phyloP scores from a whole-genome alignment of 179 eudicot genomes.

The Beta corolliflora region DNA sequence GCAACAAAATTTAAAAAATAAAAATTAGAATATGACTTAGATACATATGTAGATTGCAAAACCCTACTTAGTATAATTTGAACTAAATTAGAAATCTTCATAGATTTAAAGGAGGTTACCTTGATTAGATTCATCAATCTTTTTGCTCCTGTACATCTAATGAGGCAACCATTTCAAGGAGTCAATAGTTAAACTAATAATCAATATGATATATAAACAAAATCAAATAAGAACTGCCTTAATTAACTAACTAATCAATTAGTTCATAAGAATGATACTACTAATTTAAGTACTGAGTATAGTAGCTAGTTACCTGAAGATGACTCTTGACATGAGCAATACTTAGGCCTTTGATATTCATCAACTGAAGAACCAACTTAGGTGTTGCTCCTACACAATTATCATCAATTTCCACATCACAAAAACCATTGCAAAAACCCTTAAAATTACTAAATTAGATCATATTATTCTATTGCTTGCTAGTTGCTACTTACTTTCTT shows the following conservation, averaged over 20 bases:
- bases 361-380: conserved; percentile 85
- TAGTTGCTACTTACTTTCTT: conserved; percentile 67
- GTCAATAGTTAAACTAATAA: not conserved
- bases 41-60: not conserved
- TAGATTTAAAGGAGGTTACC: conserved; percentile 38
- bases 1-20: conserved; percentile 15
- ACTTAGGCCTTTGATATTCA: conserved; percentile 94
- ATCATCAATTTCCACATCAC: conserved; percentile 5
- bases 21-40: not conserved
- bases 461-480: no score
- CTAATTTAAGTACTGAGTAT: not conserved
- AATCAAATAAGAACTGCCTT: not conserved
- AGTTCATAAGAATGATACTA: not conserved
- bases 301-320: conserved; percentile 63
- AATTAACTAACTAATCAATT: not conserved
- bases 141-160: conserved; percentile 95
- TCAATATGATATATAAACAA: not conserved
- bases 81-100: not conserved
- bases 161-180: conserved; percentile 11
- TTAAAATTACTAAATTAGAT: not conserved
- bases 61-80: not conserved
- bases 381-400: conserved; percentile 87
- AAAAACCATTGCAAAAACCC: conserved; percentile 8
- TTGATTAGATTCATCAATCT: conserved; percentile 78
- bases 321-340: conserved; percentile 99